A percentile compares a stretch with the other conserved stretches of the same genome.
phyloP scores from a whole-genome alignment of 2,329 filamentous ascomycete genomes.

The Hysterium pulicare region DNA sequence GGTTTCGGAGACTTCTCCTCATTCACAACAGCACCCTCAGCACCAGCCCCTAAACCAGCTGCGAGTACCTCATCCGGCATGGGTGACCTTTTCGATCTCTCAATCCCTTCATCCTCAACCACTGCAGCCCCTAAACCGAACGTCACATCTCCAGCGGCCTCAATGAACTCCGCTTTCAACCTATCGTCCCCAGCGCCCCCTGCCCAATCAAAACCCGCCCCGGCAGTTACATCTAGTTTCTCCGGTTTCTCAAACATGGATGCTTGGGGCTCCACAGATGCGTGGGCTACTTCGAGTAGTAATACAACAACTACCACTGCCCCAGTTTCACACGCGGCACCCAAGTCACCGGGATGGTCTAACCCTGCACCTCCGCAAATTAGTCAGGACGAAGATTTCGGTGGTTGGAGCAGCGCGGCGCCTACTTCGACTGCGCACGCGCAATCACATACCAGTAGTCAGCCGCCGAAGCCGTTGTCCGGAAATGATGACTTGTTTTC shows the following conservation, averaged over 20 bases:
- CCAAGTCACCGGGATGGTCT: constrained; percentile 48
- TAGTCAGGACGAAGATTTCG: constrained; percentile 89
- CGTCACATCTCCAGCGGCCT: constrained; percentile 32
- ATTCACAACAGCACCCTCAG: constrained; percentile 52
- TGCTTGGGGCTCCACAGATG: constrained; percentile 79
- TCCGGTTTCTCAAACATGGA: constrained; percentile 58
- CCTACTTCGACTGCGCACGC: constrained; percentile 46
- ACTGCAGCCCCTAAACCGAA: constrained; percentile 28
- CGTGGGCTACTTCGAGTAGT: constrained; percentile 67
- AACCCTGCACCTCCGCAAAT: constrained; percentile 60
- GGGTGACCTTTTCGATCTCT: constrained; percentile 78
- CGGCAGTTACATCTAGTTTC: constrained; percentile 33
- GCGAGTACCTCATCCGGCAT: constrained; percentile 52
- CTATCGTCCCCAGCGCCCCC: constrained; percentile 57
- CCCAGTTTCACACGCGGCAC: constrained; percentile 40
- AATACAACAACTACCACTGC: constrained; percentile 40
- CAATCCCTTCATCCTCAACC: constrained; percentile 34
- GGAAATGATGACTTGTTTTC: constrained; percentile 79
- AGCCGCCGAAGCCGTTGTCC: constrained; percentile 46
- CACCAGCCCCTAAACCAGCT: constrained; percentile 46
- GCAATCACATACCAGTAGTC: constrained; percentile 3
- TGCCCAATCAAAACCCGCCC: constrained; percentile 25
- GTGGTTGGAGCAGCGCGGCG: constrained; percentile 81
- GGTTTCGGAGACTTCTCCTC: constrained; percentile 64
- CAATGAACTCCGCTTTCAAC: constrained; percentile 73